phyloP scores from a whole-genome alignment of 1,284 basidiomycete species.

The Naganishia sp. region DNA sequence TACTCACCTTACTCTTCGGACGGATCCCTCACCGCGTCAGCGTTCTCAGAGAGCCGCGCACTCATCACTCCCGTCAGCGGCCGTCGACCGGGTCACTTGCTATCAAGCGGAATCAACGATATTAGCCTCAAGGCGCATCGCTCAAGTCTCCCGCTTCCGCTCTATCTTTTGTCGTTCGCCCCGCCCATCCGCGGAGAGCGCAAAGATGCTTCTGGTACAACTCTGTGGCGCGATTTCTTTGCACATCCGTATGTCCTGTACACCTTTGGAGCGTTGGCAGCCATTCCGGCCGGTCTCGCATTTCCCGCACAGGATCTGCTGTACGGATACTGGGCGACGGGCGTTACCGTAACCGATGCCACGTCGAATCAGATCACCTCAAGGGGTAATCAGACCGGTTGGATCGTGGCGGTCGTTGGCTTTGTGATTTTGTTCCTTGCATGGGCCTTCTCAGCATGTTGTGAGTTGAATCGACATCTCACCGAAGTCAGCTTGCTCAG shows the following conservation, averaged over 20 bases:
- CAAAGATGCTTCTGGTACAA: too few relatives aligned
- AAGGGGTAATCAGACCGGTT: constrained; percentile 41
- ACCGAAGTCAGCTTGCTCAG: neutral
- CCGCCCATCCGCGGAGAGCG: neutral
- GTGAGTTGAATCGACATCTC: constrained; percentile 33
- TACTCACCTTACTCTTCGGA: too few relatives aligned
- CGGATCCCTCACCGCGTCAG: too few relatives aligned
- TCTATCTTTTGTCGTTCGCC: constrained; percentile 23
- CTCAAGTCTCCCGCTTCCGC: neutral
- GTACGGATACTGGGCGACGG: constrained; percentile 40
- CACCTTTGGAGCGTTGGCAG: constrained; percentile 36
- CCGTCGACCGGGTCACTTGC: neutral
- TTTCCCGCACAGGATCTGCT: constrained; percentile 41
- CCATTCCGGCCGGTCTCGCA: constrained; percentile 36
- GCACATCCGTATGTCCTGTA: constrained; percentile 36
- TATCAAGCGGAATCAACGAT: constrained; percentile 3
- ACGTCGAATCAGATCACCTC: constrained; percentile 35
- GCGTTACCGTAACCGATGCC: constrained; percentile 36
- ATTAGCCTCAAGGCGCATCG: constrained; percentile 3
- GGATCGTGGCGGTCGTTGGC: constrained; percentile 50
- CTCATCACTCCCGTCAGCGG: neutral
- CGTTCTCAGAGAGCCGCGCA: too few relatives aligned
- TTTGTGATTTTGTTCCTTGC: constrained; percentile 39
- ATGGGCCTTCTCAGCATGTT: constrained; percentile 45
- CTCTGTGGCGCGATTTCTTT: neutral